Percentiles rank a stretch among this genome's conserved stretches.
These are phyloP conservation scores for Aspergillus olivimuriae DNA, from an alignment of 495 filamentous ascomycete genomes.

Conservation along the genomic window DNA sequence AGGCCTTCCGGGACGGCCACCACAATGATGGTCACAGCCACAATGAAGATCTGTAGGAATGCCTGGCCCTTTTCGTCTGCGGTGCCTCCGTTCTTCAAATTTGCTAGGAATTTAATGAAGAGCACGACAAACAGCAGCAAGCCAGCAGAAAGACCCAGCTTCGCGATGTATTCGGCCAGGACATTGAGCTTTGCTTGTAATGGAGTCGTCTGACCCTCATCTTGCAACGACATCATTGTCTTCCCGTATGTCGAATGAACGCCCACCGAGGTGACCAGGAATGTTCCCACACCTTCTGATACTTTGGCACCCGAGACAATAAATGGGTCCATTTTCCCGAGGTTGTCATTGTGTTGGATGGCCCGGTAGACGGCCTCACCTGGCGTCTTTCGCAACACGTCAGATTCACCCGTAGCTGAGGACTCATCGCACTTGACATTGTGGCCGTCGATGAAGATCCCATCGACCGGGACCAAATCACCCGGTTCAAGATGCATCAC, in stretches of 20 bases:
- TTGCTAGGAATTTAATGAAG: conserved; percentile 80
- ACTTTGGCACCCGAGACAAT: conserved; percentile 91
- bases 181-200: conserved; percentile 88
- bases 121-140: conserved; percentile 84
- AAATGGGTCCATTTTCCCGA: conserved; percentile 88
- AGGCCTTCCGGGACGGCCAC: conserved; percentile 93
- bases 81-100: conserved; percentile 47
- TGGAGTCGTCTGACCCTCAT: conserved; percentile 89
- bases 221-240: conserved; percentile 88
- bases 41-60: conserved; percentile 91
- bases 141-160: conserved; percentile 78
- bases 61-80: conserved; percentile 74
- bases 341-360: conserved; percentile 65
- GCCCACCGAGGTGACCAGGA: conserved; percentile 80
- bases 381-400: conserved; percentile 64
- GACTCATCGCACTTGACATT: conserved; percentile 78
- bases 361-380: conserved; percentile 74
- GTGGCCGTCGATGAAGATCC: conserved; percentile 66
- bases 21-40: conserved; percentile 90
- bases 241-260: conserved; percentile 86
- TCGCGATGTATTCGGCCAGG: conserved; percentile 89
- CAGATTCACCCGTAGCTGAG: conserved; percentile 79
- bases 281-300: conserved; percentile 83
- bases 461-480: conserved; percentile 78
- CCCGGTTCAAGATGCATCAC: conserved; percentile 81